These are phyloP conservation scores for Sextonia rubra DNA, from an alignment of 164 flowering plant species.

Conservation along the genomic window DNA sequence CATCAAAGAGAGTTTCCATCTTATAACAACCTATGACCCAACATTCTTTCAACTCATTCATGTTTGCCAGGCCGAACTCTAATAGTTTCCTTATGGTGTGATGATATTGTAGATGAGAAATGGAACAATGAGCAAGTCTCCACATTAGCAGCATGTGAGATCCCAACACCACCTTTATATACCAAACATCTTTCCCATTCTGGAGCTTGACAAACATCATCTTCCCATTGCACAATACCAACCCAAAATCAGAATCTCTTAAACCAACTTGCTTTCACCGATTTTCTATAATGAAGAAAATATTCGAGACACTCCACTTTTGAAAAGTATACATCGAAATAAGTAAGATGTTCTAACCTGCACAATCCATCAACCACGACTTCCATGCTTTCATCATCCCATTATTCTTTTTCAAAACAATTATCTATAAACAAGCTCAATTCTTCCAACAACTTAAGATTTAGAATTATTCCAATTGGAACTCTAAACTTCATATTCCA, in stretches of 20 bases:
- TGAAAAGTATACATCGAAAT: constrained; percentile 11
- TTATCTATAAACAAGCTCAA: constrained; percentile 1
- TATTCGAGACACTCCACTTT: constrained; percentile 3
- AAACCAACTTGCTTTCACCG: not conserved
- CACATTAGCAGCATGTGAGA: not conserved
- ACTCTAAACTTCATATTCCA: not conserved
- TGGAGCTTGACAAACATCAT: not conserved
- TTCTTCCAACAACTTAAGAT: not conserved
- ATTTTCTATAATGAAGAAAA: not conserved
- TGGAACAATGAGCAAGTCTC: not conserved
- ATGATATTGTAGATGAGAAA: constrained; percentile 11
- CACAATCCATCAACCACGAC: constrained; percentile 5
- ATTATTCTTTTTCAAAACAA: constrained; percentile 7
- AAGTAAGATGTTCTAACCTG: not conserved
- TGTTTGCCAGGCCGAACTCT: constrained; percentile 6
- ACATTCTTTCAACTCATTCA: constrained; percentile 7
- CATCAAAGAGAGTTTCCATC: constrained; percentile 5
- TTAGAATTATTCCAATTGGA: not conserved
- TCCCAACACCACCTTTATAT: not conserved
- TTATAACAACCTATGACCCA: constrained; percentile 10
- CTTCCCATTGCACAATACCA: not conserved
- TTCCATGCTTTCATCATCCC: not conserved
- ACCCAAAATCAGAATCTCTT: not conserved
- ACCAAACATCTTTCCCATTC: not conserved
- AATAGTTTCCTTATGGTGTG: constrained; percentile 3